Evolutionary conservation across 176 grass and related monocot species (phyloP).

Genomic region (Aegilops speltoides): DNA sequence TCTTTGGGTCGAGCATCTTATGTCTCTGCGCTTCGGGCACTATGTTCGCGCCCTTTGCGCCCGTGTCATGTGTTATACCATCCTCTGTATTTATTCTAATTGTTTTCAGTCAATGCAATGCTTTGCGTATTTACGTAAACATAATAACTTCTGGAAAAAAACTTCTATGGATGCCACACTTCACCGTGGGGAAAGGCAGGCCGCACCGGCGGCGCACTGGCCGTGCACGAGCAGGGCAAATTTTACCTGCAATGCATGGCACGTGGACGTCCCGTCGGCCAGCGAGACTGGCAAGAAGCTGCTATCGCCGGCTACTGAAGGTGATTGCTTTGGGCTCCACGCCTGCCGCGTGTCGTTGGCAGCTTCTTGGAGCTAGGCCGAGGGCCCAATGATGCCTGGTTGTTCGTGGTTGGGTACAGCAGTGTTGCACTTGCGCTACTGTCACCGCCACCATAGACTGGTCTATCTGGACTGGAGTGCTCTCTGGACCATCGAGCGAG

Average conservation of each 20-base stretch:
- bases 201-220: neutral
- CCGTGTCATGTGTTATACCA: no score
- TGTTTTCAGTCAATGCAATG: no score
- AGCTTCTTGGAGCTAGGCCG: neutral
- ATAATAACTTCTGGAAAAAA: no score
- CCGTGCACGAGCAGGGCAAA: conserved; percentile 4
- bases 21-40: no score
- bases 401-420: neutral
- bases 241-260: conserved; percentile 11
- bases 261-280: conserved; percentile 3
- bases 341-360: neutral
- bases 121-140: no score
- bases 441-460: neutral
- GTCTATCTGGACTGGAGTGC: neutral
- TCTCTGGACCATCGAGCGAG: neutral
- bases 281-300: neutral
- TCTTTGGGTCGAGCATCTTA: no score
- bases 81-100: no score
- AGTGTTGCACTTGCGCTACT: neutral
- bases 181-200: no score
- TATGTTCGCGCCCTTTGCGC: no score
- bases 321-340: neutral
- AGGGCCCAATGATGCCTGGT: neutral
- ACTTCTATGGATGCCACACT: no score
- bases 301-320: neutral